Base-by-base conservation (phyloP, 2,329 filamentous ascomycete genomes). In the Colletotrichum zoysiae region DNA sequence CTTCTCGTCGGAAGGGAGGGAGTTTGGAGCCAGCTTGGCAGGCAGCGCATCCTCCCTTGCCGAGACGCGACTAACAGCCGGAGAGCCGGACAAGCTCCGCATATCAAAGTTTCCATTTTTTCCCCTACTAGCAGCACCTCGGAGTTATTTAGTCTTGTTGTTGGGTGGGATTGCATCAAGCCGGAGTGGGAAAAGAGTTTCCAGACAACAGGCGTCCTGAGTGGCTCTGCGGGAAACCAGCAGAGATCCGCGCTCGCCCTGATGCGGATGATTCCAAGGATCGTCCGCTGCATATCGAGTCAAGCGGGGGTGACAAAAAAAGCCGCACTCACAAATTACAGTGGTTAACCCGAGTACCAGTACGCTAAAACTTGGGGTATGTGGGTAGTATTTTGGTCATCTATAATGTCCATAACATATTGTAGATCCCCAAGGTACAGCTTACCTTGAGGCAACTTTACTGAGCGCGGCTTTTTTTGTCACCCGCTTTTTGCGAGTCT, bases 201-300 rank as follows among this genome's bases (percentile, higher is more conserved):
- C n/a, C 55, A 26, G 20, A 5, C 33, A 26, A 38, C 33, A 16
- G 6, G 35, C 35, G 38, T 40, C 55, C 35, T 26, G 18, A n/a
- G n/a, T 42, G 18, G 14, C 35, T 18, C 20, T 3, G n/a, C 33
- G 16, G 23, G 16, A 14, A 9, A 46, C 30, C 40, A 11, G 67
- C 63, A 50, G 46, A 35, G n/a, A 60, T 56, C 55, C 67, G 44
- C 59, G 23, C n/a, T 30, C 23, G 9, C 44, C 63, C 56, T 48
- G 48, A 61, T 50, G 56, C 50, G 56, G 33, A 62, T 61, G 61
- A 56, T 40, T 2, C 46, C 46, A 12, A 5, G 46, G 46, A 23
- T 12, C 18, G 35, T 33, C 23, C 40, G 9, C 23, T 30, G 33
- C 64, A 67, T 61, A 26, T 33, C 50, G 14, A 53, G n/a, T n/a